Conservation (phyloP, 106 monocot genomes). For the Hemerocallis citrina region DNA sequence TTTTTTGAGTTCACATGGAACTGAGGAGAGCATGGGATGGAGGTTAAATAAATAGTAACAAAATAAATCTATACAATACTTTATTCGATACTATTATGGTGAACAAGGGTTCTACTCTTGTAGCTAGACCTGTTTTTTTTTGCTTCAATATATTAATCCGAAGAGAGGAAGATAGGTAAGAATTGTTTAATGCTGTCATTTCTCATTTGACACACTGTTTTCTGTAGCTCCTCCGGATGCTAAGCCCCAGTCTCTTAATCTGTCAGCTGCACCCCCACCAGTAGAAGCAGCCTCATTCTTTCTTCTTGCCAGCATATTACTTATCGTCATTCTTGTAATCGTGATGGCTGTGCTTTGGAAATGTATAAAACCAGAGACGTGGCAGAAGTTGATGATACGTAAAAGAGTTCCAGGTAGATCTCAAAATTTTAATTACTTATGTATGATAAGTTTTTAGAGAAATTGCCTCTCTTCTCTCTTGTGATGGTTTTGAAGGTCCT, state of each 20-base stretch:
- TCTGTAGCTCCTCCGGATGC: slow-evolving; percentile 1
- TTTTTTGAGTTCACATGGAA: too few relatives aligned
- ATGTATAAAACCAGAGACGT: slow-evolving; percentile 10
- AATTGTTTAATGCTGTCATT: too few relatives aligned
- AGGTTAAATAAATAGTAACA: too few relatives aligned
- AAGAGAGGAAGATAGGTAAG: too few relatives aligned
- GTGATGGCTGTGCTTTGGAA: slow-evolving; percentile 25
- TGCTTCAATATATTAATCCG: too few relatives aligned
- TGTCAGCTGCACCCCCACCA: slow-evolving; percentile 3
- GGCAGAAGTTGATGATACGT: slow-evolving; percentile 9
- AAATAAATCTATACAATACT: too few relatives aligned
- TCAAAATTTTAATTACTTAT: neutral
- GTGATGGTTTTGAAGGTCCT: neutral
- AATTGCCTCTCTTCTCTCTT: neutral
- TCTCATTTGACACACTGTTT: too few relatives aligned
- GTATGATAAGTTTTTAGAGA: neutral
- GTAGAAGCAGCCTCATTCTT: slow-evolving; percentile 6
- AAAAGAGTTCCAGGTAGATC: slow-evolving; percentile 6
- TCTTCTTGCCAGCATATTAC: slow-evolving; percentile 14
- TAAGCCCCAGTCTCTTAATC: neutral
- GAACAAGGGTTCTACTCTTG: too few relatives aligned
- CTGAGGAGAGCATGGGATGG: too few relatives aligned
- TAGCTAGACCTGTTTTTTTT: too few relatives aligned
- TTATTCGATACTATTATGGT: too few relatives aligned
- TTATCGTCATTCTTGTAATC: slow-evolving; percentile 11